Evolutionary conservation across 441 rosid genomes (phyloP), one percentile per base, ranked within the genome.

Genomic region (Erysimum pusillum): DNA sequence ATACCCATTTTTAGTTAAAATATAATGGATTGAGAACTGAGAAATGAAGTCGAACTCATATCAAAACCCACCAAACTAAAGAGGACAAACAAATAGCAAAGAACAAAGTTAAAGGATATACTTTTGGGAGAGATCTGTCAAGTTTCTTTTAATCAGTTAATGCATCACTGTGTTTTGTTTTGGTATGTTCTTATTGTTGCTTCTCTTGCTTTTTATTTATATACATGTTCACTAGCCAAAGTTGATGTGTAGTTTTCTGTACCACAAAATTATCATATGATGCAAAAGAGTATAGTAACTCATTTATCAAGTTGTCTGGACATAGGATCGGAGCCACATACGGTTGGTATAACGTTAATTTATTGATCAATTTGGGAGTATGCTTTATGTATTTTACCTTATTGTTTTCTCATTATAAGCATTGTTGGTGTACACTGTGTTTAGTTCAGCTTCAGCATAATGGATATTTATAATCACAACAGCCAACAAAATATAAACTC

Each of bases 171-270:
- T 62, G 49, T 52, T 41, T 20, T 49, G 31, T 59, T 56, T 70
- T 36, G 76, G 71, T 70, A 46, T 11, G 76, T 69, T 76, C 65
- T 76, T 36, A 25, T 63, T 76, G 71, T 76, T 69, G 61, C 51
- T 4, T 76, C 48, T 63, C 58, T 15, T 63, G 28, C 20, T 45
- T 22, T 63, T 17, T 18, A 36, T 36, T 14, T 18, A 36, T 36
- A 17, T 63, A 39, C 61, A 48, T 46, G 71, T 71, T 67, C 38
- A 34, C 42, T 38, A 45, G 54, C 31, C 44, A 70, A 36, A 17
- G 36, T 25, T 25, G 38, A 63, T 35, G 75, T 62, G 75, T 61
- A 61, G 42, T 57, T 51, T 59, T 68, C n/a, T 25, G n/a, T 52
- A 61, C 69, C 74, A 68, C 79, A 61, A 35, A 12, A 66, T 35